These are phyloP conservation scores for Ammopiptanthus mongolicus DNA, from an alignment of 306 rosid species.

Conservation along the genomic window DNA sequence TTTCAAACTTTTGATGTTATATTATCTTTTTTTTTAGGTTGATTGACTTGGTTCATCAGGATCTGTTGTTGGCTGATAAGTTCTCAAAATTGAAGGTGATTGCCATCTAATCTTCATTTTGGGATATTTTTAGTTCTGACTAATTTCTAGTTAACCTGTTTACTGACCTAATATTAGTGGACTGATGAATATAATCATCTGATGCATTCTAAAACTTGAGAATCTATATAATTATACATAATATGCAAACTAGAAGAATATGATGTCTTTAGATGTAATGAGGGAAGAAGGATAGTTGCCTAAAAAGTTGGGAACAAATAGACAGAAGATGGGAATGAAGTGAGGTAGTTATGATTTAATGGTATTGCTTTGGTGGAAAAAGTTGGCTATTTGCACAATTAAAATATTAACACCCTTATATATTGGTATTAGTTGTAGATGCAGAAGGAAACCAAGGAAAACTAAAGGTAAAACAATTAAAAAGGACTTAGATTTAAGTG, in stretches of 20 bases:
- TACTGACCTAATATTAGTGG: constrained; percentile 9
- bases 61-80: constrained; percentile 81
- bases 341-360: neutral
- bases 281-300: neutral
- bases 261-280: neutral
- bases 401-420: neutral
- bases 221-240: neutral
- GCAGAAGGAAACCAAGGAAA: too few species aligned
- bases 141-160: constrained; percentile 4
- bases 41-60: constrained; percentile 84
- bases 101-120: constrained; percentile 14
- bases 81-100: constrained; percentile 81
- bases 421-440: neutral
- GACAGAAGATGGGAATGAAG: neutral
- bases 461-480: too few species aligned
- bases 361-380: constrained; percentile 5
- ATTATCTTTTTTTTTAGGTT: constrained; percentile 53
- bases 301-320: neutral
- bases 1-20: constrained; percentile 16
- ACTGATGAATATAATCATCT: neutral
- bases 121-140: neutral
- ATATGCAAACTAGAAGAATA: neutral
- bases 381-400: neutral
- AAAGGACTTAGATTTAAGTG: neutral
- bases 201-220: constrained; percentile 2